Conservation (phyloP, 305 asterid genomes). For the Salvia sclarea region DNA sequence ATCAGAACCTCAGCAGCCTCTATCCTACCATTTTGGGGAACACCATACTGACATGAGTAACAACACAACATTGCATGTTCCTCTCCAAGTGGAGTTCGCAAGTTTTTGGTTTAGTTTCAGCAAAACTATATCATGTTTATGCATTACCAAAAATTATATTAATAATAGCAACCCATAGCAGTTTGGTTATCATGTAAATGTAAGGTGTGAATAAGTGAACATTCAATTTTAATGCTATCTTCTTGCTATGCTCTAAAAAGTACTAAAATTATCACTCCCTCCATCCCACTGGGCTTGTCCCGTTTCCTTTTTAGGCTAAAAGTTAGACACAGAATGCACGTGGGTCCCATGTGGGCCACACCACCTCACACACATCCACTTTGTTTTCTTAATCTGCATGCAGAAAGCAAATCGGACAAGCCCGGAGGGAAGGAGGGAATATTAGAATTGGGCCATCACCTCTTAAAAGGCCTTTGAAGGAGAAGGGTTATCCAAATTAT, state of each 20-base stretch:
- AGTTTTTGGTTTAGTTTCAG: not conserved
- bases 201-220: not conserved
- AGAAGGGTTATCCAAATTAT: too few relatives aligned
- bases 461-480: too few relatives aligned
- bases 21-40: constrained; percentile 7
- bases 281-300: too few relatives aligned
- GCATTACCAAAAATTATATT: not conserved
- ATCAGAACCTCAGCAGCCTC: constrained; percentile 3
- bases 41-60: not conserved
- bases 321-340: too few relatives aligned
- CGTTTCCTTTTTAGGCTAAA: too few relatives aligned
- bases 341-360: too few relatives aligned
- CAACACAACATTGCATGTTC: not conserved
- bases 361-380: too few relatives aligned
- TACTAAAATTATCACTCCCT: not conserved
- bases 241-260: not conserved
- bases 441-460: too few relatives aligned
- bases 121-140: not conserved
- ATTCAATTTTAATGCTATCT: not conserved
- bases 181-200: not conserved
- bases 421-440: too few relatives aligned
- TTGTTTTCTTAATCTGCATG: too few relatives aligned
- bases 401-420: too few relatives aligned
- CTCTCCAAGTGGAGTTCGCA: not conserved
- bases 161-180: not conserved